A percentile compares a stretch with the other conserved stretches of the same genome.
Conservation (phyloP, 1,139 yeast genomes). For the Arxiozyma bovina region DNA sequence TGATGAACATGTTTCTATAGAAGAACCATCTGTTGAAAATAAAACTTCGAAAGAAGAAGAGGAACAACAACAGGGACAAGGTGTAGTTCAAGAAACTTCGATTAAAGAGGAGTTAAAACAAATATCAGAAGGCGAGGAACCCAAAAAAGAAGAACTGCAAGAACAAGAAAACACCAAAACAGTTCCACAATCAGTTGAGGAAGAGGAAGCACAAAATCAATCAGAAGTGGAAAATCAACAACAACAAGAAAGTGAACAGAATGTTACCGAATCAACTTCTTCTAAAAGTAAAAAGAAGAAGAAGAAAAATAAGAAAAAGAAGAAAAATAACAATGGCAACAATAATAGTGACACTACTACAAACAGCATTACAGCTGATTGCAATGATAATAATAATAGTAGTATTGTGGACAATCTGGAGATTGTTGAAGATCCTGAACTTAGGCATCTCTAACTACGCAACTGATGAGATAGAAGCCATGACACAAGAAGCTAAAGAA, state of each 20-base stretch:
- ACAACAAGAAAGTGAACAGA: not conserved
- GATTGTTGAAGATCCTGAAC: constrained; percentile 19
- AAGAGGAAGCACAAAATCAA: constrained; percentile 8
- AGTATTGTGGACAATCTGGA: constrained; percentile 10
- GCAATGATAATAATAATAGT: not conserved
- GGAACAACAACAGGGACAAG: not conserved
- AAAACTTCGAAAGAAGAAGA: not conserved
- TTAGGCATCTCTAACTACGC: constrained; percentile 27
- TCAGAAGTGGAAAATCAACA: not conserved
- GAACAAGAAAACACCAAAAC: not conserved
- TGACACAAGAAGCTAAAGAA: constrained; percentile 23
- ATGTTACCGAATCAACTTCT: not conserved
- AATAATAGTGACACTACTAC: not conserved
- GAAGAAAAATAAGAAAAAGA: constrained; percentile 14
- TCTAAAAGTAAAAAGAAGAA: constrained; percentile 6
- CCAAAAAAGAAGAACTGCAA: not conserved
- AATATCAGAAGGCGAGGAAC: constrained; percentile 7
- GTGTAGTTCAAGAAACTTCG: not conserved
- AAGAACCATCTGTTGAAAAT: not conserved
- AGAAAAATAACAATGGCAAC: constrained; percentile 8
- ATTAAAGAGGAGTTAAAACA: constrained; percentile 1
- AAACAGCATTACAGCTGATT: not conserved
- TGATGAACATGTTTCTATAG: not conserved
- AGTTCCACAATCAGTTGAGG: not conserved
- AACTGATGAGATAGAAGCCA: constrained; percentile 15